Conservation (phyloP, 371 early-diverging fungal species). For the Mycotypha africana region DNA sequence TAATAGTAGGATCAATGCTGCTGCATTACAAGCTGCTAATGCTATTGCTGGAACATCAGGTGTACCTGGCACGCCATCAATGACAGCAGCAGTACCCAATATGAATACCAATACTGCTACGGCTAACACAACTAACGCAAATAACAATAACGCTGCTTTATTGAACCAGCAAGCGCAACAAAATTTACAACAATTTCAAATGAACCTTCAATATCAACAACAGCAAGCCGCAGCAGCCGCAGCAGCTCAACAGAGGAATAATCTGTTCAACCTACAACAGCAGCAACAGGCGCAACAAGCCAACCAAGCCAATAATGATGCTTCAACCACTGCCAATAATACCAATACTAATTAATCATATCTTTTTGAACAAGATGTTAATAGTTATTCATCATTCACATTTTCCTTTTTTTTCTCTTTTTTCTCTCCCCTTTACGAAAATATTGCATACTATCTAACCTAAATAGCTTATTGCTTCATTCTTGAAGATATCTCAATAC, state of each 20-base stretch:
- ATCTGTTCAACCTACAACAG: conserved; percentile 12
- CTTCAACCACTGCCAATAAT: too few species aligned
- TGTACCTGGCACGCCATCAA: conserved; percentile 5
- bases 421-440: too few species aligned
- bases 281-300: conserved; percentile 23
- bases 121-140: neutral
- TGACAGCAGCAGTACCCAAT: conserved; percentile 1
- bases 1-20: conserved; percentile 10
- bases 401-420: neutral
- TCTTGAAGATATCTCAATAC: too few species aligned
- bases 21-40: conserved; percentile 15
- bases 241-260: conserved; percentile 24
- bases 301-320: too few species aligned
- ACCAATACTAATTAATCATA: neutral
- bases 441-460: too few species aligned
- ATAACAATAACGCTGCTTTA: neutral
- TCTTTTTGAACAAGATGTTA: too few species aligned
- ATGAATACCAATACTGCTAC: neutral
- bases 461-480: too few species aligned
- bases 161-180: conserved; percentile 6
- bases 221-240: conserved; percentile 19
- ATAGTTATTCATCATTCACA: too few species aligned
- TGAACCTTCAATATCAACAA: conserved; percentile 25
- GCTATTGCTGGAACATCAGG: conserved; percentile 6
- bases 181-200: conserved; percentile 30